Conservation (phyloP, 345 rosid species). For the Lumnitzera racemosa region DNA sequence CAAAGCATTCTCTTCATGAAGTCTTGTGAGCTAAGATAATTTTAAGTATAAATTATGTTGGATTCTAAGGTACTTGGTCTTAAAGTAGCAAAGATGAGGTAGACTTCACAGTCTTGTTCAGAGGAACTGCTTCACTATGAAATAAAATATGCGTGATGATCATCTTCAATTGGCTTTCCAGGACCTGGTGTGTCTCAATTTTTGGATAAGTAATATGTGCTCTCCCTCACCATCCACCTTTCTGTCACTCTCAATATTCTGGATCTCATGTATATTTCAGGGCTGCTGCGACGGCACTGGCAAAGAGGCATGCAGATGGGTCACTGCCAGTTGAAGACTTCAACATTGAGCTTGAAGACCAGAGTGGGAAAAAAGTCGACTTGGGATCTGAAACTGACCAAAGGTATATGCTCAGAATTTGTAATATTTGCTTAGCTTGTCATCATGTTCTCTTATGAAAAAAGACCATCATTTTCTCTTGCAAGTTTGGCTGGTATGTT, state of each 20-base stretch:
- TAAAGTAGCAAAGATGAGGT: neutral
- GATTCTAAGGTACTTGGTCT: too few species aligned
- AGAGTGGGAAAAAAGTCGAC: constrained; percentile 56
- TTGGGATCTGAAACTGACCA: constrained; percentile 78
- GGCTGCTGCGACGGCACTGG: constrained; percentile 70
- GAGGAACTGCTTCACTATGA: too few species aligned
- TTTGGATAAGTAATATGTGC: too few species aligned
- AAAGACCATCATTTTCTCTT: too few species aligned
- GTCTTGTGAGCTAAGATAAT: too few species aligned
- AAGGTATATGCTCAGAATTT: constrained; percentile 32
- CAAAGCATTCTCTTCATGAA: too few species aligned
- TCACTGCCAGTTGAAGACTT: constrained; percentile 66
- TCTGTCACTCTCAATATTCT: neutral
- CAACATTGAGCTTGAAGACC: constrained; percentile 81
- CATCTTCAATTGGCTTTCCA: neutral
- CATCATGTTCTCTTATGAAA: neutral
- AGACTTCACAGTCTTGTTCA: neutral
- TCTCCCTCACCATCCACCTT: neutral
- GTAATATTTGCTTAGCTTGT: neutral
- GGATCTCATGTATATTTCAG: constrained; percentile 24
- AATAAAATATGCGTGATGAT: too few species aligned
- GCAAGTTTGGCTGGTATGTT: neutral
- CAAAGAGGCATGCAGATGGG: constrained; percentile 73
- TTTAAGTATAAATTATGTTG: too few species aligned
- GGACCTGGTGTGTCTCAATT: neutral